phyloP scores from a whole-genome alignment of 768 basidiomycete genomes.

The Suillus variegatus region DNA sequence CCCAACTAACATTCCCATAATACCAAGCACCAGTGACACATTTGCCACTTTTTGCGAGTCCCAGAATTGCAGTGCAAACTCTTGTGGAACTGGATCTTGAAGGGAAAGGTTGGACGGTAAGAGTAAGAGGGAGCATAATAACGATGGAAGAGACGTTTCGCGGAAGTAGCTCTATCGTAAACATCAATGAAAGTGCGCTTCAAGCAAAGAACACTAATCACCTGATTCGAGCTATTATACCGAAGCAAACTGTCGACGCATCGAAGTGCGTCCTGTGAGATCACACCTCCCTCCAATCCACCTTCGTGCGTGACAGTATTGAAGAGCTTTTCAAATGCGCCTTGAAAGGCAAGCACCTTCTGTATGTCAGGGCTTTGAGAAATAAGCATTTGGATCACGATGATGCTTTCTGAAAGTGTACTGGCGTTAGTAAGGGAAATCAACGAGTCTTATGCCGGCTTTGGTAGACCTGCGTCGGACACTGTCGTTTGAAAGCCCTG shows the following conservation, averaged over 20 bases:
- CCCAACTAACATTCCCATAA: constrained; percentile 85
- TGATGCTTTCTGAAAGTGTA: constrained; percentile 66
- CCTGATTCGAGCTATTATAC: constrained; percentile 95
- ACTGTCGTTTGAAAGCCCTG: neutral
- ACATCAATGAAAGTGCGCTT: constrained; percentile 17
- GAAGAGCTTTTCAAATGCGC: constrained; percentile 95
- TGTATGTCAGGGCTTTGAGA: constrained; percentile 92
- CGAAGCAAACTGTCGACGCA: constrained; percentile 86
- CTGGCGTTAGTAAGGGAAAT: constrained; percentile 1
- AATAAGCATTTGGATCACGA: constrained; percentile 78
- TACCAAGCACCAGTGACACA: constrained; percentile 72
- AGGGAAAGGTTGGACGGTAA: constrained; percentile 66
- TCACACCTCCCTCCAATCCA: constrained; percentile 88
- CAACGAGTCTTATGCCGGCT: constrained; percentile 2
- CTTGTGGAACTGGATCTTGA: constrained; percentile 68
- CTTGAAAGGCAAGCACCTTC: constrained; percentile 95
- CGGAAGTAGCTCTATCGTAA: constrained; percentile 87
- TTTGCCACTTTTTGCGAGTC: constrained; percentile 88
- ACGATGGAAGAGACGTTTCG: constrained; percentile 73
- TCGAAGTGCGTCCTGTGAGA: constrained; percentile 81
- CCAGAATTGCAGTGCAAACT: constrained; percentile 97
- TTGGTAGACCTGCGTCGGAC: constrained; percentile 1
- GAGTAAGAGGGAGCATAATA: constrained; percentile 67
- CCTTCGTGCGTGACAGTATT: constrained; percentile 85
- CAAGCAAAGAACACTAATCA: constrained; percentile 31